These are phyloP conservation scores for Boletus fagicola DNA, from an alignment of 768 basidiomycete species.

Conservation along the genomic window DNA sequence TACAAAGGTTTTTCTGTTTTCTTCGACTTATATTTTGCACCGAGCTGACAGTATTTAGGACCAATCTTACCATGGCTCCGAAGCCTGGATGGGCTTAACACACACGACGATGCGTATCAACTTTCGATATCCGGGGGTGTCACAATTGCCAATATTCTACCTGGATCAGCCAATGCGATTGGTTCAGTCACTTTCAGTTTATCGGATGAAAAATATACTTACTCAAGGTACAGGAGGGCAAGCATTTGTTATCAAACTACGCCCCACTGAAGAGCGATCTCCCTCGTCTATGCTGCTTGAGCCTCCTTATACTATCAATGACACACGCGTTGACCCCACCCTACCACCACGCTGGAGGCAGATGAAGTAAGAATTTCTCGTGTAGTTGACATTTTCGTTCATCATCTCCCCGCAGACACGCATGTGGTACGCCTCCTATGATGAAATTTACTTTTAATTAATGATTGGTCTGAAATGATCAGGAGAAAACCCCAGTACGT, in stretches of 20 bases:
- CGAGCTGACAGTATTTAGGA: conserved; percentile 26
- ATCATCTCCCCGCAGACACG: conserved; percentile 42
- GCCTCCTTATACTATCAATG: conserved; percentile 65
- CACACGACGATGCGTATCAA: conserved; percentile 73
- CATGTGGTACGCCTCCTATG: conserved; percentile 45
- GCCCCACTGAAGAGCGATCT: conserved; percentile 73
- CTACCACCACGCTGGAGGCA: conserved; percentile 68
- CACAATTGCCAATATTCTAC: conserved; percentile 78
- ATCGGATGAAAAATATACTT: conserved; percentile 5
- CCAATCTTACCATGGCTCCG: conserved; percentile 77
- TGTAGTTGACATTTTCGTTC: neutral
- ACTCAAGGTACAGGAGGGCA: conserved; percentile 62
- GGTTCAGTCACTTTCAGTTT: conserved; percentile 42
- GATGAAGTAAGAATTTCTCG: conserved; percentile 57
- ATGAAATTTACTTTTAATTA: neutral
- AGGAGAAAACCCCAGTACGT: conserved; percentile 51
- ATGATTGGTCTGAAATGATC: neutral
- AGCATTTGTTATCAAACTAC: conserved; percentile 82
- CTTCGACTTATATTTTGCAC: neutral
- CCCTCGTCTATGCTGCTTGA: conserved; percentile 83
- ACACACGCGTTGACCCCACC: conserved; percentile 38
- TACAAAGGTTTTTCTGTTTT: conserved; percentile 37
- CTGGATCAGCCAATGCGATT: conserved; percentile 74
- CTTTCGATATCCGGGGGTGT: conserved; percentile 85
- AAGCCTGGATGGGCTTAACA: conserved; percentile 82